These are phyloP conservation scores for Coemansia sp. DNA, from an alignment of 192 early-diverging fungal species.

Conservation along the genomic window DNA sequence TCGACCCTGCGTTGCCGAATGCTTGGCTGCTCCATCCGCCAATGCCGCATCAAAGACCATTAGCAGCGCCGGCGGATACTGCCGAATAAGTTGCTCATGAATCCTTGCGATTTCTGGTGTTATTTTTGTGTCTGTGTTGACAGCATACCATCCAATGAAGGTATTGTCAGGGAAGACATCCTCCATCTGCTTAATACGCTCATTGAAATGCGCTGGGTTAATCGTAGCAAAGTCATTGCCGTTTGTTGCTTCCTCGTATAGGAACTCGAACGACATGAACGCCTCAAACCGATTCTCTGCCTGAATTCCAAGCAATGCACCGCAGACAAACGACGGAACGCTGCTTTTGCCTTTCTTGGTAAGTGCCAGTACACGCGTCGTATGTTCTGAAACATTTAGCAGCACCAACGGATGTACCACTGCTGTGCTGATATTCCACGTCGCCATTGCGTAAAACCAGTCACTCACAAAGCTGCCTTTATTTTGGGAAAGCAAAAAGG, in stretches of 20 bases:
- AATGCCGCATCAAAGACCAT: conserved; percentile 46
- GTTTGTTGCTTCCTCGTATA: conserved; percentile 3
- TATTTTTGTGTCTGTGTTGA: conserved; percentile 16
- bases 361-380: conserved; percentile 40
- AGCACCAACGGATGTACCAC: conserved; percentile 50
- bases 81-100: conserved; percentile 29
- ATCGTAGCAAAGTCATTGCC: conserved; percentile 7
- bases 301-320: conserved; percentile 44
- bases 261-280: conserved; percentile 46
- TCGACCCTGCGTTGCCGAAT: background rate
- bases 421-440: conserved; percentile 19
- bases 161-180: conserved; percentile 44
- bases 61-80: conserved; percentile 31
- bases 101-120: conserved; percentile 19
- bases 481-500: background rate
- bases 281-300: conserved; percentile 31
- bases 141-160: conserved; percentile 49
- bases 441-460: conserved; percentile 5
- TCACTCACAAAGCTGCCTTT: background rate
- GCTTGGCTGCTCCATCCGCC: conserved; percentile 13
- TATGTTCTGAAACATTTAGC: conserved; percentile 50
- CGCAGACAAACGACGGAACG: conserved; percentile 17
- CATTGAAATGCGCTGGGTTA: conserved; percentile 16
- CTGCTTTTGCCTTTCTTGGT: conserved; percentile 12
- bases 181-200: conserved; percentile 36